Conservation (phyloP, 1,284 basidiomycete genomes). For the Coniophora puteana region DNA sequence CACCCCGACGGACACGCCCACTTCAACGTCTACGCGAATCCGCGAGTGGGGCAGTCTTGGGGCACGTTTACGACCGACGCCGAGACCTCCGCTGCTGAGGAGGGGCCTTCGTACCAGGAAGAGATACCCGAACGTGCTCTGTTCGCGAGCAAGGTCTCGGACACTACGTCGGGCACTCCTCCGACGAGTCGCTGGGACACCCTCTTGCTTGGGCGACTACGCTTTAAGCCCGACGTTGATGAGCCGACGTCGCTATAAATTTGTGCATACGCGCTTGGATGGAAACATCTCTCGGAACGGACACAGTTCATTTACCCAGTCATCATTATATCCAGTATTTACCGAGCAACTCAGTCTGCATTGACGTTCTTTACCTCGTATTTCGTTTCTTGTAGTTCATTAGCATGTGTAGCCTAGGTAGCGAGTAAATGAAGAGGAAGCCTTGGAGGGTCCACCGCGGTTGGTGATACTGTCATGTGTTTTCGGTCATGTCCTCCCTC, state of each 20-base stretch:
- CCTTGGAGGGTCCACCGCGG: too few relatives aligned
- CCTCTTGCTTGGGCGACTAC: constrained; percentile 19
- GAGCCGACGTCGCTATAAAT: constrained; percentile 14
- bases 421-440: too few relatives aligned
- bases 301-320: too few relatives aligned
- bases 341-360: too few relatives aligned
- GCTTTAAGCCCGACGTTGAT: constrained; percentile 15
- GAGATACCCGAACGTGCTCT: constrained; percentile 31
- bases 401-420: too few relatives aligned
- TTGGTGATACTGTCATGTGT: too few relatives aligned
- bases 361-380: too few relatives aligned
- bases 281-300: too few relatives aligned
- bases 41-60: constrained; percentile 54
- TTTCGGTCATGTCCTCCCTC: too few relatives aligned
- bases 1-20: constrained; percentile 60
- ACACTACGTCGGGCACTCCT: neutral
- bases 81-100: constrained; percentile 31
- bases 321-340: too few relatives aligned
- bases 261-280: neutral
- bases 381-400: too few relatives aligned
- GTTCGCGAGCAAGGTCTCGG: constrained; percentile 53
- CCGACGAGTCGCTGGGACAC: constrained; percentile 21
- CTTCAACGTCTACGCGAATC: constrained; percentile 62
- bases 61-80: constrained; percentile 62
- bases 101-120: constrained; percentile 38